Evolutionary conservation across 2,329 filamentous ascomycete genomes (phyloP), one percentile per base, ranked within the genome.

Genomic region (Corniculantispora saksenae): DNA sequence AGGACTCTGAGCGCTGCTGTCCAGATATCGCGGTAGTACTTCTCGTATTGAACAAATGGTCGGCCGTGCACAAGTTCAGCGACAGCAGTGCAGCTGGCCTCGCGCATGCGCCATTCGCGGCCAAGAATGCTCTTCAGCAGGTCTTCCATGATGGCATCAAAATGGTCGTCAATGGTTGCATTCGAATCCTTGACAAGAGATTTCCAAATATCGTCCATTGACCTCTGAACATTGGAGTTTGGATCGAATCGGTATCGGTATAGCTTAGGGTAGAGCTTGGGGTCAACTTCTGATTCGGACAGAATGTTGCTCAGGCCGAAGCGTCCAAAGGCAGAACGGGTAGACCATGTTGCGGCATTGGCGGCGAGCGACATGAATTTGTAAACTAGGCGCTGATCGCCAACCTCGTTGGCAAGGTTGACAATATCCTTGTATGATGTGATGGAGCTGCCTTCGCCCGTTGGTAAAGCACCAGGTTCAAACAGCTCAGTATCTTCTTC

Each of bases 361-460:
- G 93, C 93, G 3, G 95, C 95, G 70, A 99, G 84, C 0, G 94
- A 94, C 95, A 99, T 99, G 79, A 99, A 98, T 67, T 94, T 93
- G 81, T 99, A 99, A 1, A 98, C 92, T n/a, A 99, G 82, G 70
- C 91, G 94, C 66, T 95, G 94, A 72, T 99, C 94, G 13, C 95
- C 95, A 40, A 97, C 94, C 78, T 99, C 95, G 51, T 94, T 92
- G n/a, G 95, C 95, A 56, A 99, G 82, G 70, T 85, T 95, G 77
- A 99, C 91, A 69, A 99, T 98, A 73, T 99, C 95, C 75, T 97
- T 97, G 81, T 99, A 99, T 0, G 94, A 98, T 0, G 93, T 97
- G 63, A 98, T 87, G 0, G 93, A 93, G 69, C 86, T 92, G 9
- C 93, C 93, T 69, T 97, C 93, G 3, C 94, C 93, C 0, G 94